These are phyloP conservation scores for Salvia splendens DNA, from an alignment of 257 asterid species.

Conservation along the genomic window DNA sequence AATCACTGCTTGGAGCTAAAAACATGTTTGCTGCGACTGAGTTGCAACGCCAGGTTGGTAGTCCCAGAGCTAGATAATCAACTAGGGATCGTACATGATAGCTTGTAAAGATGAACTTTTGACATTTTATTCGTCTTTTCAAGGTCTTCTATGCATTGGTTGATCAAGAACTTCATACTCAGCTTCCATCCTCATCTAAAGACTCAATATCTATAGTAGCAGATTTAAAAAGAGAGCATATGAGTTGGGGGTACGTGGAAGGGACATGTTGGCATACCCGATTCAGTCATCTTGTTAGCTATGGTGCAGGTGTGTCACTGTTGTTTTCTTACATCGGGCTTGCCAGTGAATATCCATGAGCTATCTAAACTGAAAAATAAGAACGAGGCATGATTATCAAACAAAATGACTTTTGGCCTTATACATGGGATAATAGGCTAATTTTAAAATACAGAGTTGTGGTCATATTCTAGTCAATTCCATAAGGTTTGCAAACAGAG, in stretches of 20 bases:
- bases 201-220: slow-evolving; percentile 62
- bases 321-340: background rate
- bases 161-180: slow-evolving; percentile 76
- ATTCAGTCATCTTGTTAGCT: slow-evolving; percentile 83
- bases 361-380: too few relatives aligned
- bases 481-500: too few relatives aligned
- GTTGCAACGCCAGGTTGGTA: slow-evolving; percentile 88
- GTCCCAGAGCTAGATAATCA: slow-evolving; percentile 16
- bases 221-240: slow-evolving; percentile 76
- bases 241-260: slow-evolving; percentile 81
- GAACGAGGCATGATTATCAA: background rate
- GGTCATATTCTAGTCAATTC: too few relatives aligned
- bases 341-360: background rate
- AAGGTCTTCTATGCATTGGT: slow-evolving; percentile 84
- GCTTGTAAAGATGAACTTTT: slow-evolving; percentile 24
- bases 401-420: background rate
- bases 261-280: slow-evolving; percentile 96
- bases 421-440: too few relatives aligned
- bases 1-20: slow-evolving; percentile 72
- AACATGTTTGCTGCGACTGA: slow-evolving; percentile 91
- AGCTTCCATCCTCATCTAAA: slow-evolving; percentile 50
- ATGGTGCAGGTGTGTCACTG: slow-evolving; percentile 79
- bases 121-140: slow-evolving; percentile 27
- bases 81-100: slow-evolving; percentile 8
- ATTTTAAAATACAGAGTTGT: too few relatives aligned